Evolutionary conservation across 2,329 filamentous ascomycete species (phyloP), one percentile per base, ranked within the genome.

Genomic region (Teratosphaeria gauchensis): DNA sequence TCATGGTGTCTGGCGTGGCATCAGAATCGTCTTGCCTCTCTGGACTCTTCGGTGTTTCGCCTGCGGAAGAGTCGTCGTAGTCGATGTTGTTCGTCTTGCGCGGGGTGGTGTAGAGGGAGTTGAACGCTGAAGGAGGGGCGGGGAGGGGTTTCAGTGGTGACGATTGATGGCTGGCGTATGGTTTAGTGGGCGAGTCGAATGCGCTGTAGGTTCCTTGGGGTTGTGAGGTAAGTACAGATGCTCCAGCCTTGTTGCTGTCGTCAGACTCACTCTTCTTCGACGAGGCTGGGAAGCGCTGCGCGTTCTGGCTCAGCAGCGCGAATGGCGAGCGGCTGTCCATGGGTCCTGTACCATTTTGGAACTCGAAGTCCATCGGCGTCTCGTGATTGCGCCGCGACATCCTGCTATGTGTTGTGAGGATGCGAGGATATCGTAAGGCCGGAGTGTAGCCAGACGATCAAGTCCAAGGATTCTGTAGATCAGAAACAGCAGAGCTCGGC

Each of bases 321-420:
- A 80, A 82, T 1, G 79, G 78, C 46, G 79, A 81, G 54, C 69
- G 71, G 31, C 68, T 66, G 65, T 81, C 77, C 2, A 78, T 62
- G 4, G 76, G 76, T 24, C 77, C 78, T 2, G 68, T 73, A 32
- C 72, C 66, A 63, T 80, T 80, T 57, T 78, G 68, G 65, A 73
- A 82, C 65, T 80, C 74, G 69, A 79, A 82, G 69, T 82, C 80
- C 80, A 82, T 82, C 16, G 62, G 62, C n/a, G 53, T 55, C 19
- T 61, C 57, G 42, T 59, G 42, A n/a, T 31, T 54, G 55, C 56
- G 55, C 32, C 62, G 35, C 42, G 60, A 62, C 62, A 63, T 63
- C 51, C 28, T n/a, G 42, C 6, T 48, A 6, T 48, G 9, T 48
- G 42, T 6, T 48, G 16, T 19, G 16, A 19, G 19, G 21, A 11